These are phyloP conservation scores for Cystobasidium sp. DNA, from an alignment of 1,284 basidiomycete genomes.

Conservation along the genomic window DNA sequence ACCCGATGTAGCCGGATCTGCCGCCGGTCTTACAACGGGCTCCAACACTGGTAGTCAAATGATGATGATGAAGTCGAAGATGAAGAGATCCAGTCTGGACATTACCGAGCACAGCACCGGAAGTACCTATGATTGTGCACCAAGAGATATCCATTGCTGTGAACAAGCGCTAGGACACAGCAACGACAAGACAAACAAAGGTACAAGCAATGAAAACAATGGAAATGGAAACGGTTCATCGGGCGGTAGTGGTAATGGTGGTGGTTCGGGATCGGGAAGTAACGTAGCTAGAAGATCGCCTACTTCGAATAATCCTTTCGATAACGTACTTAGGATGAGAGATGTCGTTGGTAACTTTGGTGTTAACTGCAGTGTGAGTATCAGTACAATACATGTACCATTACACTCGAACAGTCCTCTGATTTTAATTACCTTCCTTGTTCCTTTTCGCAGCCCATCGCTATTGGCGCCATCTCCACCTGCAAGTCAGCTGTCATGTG, in stretches of 20 bases:
- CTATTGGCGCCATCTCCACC: conserved; percentile 11
- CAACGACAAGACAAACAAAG: neutral
- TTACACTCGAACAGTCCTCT: too few species aligned
- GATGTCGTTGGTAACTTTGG: conserved; percentile 14
- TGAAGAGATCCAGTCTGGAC: neutral
- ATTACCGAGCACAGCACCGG: neutral
- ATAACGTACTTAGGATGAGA: neutral
- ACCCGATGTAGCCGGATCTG: neutral
- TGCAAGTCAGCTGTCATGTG: conserved; percentile 17
- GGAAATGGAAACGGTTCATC: too few species aligned
- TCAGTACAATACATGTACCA: neutral
- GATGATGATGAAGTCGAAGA: neutral
- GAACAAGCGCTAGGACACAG: neutral
- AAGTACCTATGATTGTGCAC: neutral
- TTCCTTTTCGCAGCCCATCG: conserved; percentile 1
- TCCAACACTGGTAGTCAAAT: neutral
- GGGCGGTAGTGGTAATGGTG: neutral
- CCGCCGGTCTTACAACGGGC: neutral
- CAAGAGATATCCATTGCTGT: conserved; percentile 3
- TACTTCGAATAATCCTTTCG: neutral
- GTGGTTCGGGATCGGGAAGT: neutral
- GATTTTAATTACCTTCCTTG: neutral
- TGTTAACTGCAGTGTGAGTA: conserved; percentile 14
- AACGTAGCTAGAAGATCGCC: neutral
- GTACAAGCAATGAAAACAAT: neutral